A percentile compares a stretch with the other conserved stretches of the same genome.
phyloP scores from a whole-genome alignment of 169 alveolate genomes.

The Cryptosporidium parvum region DNA sequence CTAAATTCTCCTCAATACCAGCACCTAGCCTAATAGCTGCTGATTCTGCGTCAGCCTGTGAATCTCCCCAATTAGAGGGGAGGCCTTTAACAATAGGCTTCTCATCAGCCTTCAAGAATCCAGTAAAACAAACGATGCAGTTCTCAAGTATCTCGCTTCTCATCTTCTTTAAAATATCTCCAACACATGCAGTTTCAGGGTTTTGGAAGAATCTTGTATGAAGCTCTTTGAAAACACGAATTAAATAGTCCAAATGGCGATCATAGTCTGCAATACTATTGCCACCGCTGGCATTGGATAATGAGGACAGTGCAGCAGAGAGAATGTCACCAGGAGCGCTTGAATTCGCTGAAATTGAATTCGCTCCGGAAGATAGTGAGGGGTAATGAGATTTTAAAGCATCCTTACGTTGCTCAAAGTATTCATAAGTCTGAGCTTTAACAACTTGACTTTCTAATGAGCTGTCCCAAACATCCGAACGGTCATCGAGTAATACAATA shows the following conservation, averaged over 20 bases:
- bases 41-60: slow-evolving; percentile 90
- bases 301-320: slow-evolving; percentile 69
- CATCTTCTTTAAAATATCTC: slow-evolving; percentile 84
- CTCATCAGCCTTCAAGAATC: slow-evolving; percentile 87
- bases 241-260: slow-evolving; percentile 89
- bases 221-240: slow-evolving; percentile 86
- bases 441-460: slow-evolving; percentile 89
- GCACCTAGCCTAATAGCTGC: slow-evolving; percentile 90
- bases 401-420: slow-evolving; percentile 82
- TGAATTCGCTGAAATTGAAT: slow-evolving; percentile 36
- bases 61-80: slow-evolving; percentile 84
- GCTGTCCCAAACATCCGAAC: slow-evolving; percentile 92
- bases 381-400: slow-evolving; percentile 80
- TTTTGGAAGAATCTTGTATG: slow-evolving; percentile 87
- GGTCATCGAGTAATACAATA: slow-evolving; percentile 90
- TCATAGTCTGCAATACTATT: slow-evolving; percentile 85
- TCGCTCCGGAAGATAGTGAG: slow-evolving; percentile 72
- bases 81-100: slow-evolving; percentile 84
- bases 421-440: slow-evolving; percentile 92
- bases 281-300: slow-evolving; percentile 77
- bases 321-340: slow-evolving; percentile 76
- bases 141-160: slow-evolving; percentile 84
- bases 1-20: slow-evolving; percentile 83
- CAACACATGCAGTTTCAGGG: slow-evolving; percentile 89
- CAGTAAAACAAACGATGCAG: slow-evolving; percentile 89